Percentiles rank a stretch among this genome's conserved stretches.
Conservation (phyloP, 2,329 filamentous ascomycete species). For the Teratosphaeria epicoccoides region DNA sequence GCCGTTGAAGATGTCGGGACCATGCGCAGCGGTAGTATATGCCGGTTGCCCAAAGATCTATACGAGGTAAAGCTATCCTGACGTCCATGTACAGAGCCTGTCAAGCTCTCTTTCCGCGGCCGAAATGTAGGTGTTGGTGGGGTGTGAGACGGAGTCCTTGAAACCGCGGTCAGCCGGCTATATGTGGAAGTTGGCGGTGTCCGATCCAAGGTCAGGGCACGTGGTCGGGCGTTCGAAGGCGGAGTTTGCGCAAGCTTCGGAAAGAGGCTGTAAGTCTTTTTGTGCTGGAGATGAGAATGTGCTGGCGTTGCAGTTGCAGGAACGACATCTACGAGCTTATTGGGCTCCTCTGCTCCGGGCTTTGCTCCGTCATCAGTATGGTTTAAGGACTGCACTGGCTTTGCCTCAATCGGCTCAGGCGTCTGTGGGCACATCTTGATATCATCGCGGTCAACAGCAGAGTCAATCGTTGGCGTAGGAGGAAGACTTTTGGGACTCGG, state of each 20-base stretch:
- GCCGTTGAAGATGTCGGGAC: constrained; percentile 9
- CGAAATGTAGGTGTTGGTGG: constrained; percentile 15
- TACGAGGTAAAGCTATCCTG: constrained; percentile 19
- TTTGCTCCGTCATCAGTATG: constrained; percentile 4
- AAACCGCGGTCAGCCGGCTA: neutral
- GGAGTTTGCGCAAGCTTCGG: constrained; percentile 4
- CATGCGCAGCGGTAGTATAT: constrained; percentile 14
- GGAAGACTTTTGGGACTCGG: constrained; percentile 12
- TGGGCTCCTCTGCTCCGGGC: constrained; percentile 7
- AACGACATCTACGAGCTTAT: constrained; percentile 9
- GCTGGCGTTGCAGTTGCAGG: constrained; percentile 6
- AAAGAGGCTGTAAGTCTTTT: constrained; percentile 19
- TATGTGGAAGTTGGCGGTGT: constrained; percentile 3
- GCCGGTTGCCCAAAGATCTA: constrained; percentile 5
- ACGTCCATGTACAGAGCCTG: constrained; percentile 16
- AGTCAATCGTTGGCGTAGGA: constrained; percentile 13
- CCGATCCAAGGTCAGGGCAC: neutral
- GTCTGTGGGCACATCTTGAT: constrained; percentile 14
- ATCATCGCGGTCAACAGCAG: constrained; percentile 21
- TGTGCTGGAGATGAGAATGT: constrained; percentile 3
- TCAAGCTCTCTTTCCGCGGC: constrained; percentile 17
- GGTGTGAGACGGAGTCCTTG: constrained; percentile 4
- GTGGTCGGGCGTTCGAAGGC: neutral
- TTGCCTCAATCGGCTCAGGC: constrained; percentile 2
- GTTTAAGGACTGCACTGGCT: constrained; percentile 6